Percentiles rank a stretch among this genome's conserved stretches.
These are phyloP conservation scores for Thelonectria rubi DNA, from an alignment of 2,329 filamentous ascomycete genomes.

Conservation along the genomic window DNA sequence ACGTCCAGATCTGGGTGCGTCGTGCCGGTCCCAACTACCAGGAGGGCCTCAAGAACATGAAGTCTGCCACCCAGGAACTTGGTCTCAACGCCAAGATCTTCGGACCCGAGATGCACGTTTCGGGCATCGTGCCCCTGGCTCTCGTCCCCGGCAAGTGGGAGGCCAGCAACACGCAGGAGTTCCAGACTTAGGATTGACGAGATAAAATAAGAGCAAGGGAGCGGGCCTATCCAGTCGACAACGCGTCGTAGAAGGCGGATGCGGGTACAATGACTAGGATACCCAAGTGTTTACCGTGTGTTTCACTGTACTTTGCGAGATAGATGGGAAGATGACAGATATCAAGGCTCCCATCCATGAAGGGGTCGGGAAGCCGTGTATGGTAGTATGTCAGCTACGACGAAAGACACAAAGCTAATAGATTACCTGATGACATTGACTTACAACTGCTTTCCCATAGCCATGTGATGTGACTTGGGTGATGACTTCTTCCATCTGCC, in stretches of 20 bases:
- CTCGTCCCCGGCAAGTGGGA: constrained; percentile 74
- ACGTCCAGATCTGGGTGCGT: constrained; percentile 96
- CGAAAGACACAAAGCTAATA: constrained; percentile 43
- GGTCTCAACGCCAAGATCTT: constrained; percentile 76
- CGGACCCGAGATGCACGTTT: constrained; percentile 91
- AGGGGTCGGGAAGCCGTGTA: constrained; percentile 40
- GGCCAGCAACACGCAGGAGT: constrained; percentile 69
- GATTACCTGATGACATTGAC: constrained; percentile 41
- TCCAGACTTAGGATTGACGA: constrained; percentile 58
- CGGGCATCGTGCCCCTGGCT: constrained; percentile 93
- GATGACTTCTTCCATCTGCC: neutral
- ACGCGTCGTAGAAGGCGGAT: constrained; percentile 34
- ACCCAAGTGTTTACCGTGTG: constrained; percentile 38
- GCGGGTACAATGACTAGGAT: constrained; percentile 35
- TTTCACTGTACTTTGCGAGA: constrained; percentile 48
- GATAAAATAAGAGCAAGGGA: constrained; percentile 13
- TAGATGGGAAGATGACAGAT: constrained; percentile 44
- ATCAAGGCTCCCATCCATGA: constrained; percentile 36
- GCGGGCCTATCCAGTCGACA: constrained; percentile 7
- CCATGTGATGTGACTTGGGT: neutral
- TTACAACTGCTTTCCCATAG: neutral
- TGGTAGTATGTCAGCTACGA: constrained; percentile 44
- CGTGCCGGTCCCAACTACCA: constrained; percentile 96
- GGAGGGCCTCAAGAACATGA: constrained; percentile 99
- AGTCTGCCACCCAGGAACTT: constrained; percentile 92